Evolutionary conservation across 345 rosid species (phyloP).

Genomic region (Brassica incana): DNA sequence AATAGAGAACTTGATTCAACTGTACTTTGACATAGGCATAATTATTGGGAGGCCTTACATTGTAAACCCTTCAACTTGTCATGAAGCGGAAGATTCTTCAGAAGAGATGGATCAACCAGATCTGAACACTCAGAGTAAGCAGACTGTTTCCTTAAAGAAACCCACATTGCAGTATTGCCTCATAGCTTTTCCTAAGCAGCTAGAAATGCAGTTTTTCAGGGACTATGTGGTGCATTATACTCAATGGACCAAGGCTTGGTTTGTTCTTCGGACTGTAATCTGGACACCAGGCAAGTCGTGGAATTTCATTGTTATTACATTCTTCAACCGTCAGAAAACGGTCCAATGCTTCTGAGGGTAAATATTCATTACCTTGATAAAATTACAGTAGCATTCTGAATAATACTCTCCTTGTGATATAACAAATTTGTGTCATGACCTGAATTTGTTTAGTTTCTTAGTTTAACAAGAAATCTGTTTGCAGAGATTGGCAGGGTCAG

Average conservation of each 20-base stretch:
- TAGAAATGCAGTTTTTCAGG: constrained; percentile 67
- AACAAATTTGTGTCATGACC: background rate
- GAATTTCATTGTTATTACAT: constrained; percentile 69
- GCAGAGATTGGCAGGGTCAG: constrained; percentile 83
- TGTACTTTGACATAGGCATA: constrained; percentile 48
- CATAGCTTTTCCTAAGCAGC: constrained; percentile 22
- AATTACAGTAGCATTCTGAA: background rate
- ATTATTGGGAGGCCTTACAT: constrained; percentile 64
- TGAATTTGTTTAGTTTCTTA: constrained; percentile 23
- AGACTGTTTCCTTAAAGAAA: constrained; percentile 7
- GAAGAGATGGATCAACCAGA: constrained; percentile 66
- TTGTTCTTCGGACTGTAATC: constrained; percentile 67
- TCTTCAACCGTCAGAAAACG: constrained; percentile 84
- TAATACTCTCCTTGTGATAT: background rate
- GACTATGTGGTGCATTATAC: constrained; percentile 65
- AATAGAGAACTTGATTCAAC: constrained; percentile 10
- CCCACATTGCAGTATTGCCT: background rate
- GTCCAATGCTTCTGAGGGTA: constrained; percentile 95
- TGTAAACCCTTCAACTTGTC: constrained; percentile 68
- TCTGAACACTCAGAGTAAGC: constrained; percentile 67
- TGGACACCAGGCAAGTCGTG: constrained; percentile 58
- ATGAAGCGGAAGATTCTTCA: constrained; percentile 56
- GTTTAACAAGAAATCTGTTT: constrained; percentile 31
- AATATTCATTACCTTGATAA: constrained; percentile 4
- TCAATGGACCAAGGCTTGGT: constrained; percentile 81